These are phyloP conservation scores for Tricladium varicosporioides DNA, from an alignment of 2,329 filamentous ascomycete genomes.

Conservation along the genomic window DNA sequence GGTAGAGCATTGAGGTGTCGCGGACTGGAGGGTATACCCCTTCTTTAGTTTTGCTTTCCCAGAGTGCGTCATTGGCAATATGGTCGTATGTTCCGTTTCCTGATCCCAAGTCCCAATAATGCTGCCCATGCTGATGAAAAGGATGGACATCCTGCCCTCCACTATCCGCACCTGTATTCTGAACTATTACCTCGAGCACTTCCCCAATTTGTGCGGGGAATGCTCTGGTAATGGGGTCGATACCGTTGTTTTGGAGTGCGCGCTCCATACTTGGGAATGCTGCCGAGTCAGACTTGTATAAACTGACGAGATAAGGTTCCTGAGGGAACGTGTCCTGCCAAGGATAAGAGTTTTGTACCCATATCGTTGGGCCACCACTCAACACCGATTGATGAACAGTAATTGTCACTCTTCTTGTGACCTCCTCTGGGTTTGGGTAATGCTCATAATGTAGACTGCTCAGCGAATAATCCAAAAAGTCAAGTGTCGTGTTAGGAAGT, in stretches of 20 bases:
- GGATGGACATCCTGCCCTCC: conserved; percentile 41
- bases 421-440: conserved; percentile 34
- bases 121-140: conserved; percentile 45
- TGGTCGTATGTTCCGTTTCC: conserved; percentile 33
- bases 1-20: conserved; percentile 46
- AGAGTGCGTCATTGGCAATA: conserved; percentile 36
- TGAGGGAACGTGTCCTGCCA: conserved; percentile 33
- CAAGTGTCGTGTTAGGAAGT: conserved; percentile 24
- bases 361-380: conserved; percentile 23
- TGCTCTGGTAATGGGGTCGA: conserved; percentile 37
- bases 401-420: conserved; percentile 38
- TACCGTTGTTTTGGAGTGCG: background rate
- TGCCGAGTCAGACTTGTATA: background rate
- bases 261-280: background rate
- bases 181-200: conserved; percentile 45
- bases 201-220: conserved; percentile 47
- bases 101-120: conserved; percentile 44
- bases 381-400: conserved; percentile 31
- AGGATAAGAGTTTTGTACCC: conserved; percentile 34
- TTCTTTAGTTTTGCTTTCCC: conserved; percentile 27
- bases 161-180: conserved; percentile 38
- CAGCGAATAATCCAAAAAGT: conserved; percentile 37
- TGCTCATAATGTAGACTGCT: conserved; percentile 10
- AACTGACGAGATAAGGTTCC: background rate
- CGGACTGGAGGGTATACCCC: conserved; percentile 9